Evolutionary conservation across 2,329 filamentous ascomycete genomes (phyloP).

Genomic region (Trichoderma lentiforme): DNA sequence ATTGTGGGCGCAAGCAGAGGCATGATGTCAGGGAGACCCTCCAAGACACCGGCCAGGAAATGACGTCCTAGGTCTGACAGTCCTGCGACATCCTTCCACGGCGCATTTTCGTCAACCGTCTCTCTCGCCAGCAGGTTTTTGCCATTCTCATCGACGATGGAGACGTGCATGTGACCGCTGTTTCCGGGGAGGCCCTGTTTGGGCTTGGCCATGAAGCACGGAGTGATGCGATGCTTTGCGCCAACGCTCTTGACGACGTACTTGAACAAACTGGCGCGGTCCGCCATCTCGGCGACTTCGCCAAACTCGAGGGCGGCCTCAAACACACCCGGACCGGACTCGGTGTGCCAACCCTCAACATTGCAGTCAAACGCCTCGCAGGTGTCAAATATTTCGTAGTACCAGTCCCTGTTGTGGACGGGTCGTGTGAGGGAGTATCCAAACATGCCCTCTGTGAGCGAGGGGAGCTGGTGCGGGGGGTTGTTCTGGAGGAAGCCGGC

Average conservation of each 20-base stretch:
- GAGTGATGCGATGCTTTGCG: conserved; percentile 84
- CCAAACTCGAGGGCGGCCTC: conserved; percentile 92
- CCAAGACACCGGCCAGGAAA: conserved; percentile 86
- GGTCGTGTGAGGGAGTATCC: conserved; percentile 87
- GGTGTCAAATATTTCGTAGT: conserved; percentile 79
- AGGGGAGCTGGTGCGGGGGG: conserved; percentile 67
- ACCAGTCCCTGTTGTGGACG: conserved; percentile 88
- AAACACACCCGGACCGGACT: conserved; percentile 90
- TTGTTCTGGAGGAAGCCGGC: conserved; percentile 72
- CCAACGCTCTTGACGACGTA: conserved; percentile 88
- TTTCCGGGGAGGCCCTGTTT: conserved; percentile 88
- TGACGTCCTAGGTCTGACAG: conserved; percentile 87
- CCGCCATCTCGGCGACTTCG: conserved; percentile 84
- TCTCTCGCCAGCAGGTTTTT: conserved; percentile 82
- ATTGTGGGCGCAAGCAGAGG: conserved; percentile 89
- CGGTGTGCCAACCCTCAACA: conserved; percentile 94
- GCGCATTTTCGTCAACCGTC: conserved; percentile 64
- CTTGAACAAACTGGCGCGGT: conserved; percentile 91
- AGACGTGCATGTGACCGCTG: conserved; percentile 93
- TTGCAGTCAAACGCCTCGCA: conserved; percentile 75
- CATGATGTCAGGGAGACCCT: conserved; percentile 92
- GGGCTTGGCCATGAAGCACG: conserved; percentile 98
- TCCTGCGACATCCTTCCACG: conserved; percentile 70
- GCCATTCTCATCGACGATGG: conserved; percentile 73
- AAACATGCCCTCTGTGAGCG: conserved; percentile 91